These are phyloP conservation scores for Starmera quercuum DNA, from an alignment of 805 yeast genomes.

Conservation along the genomic window DNA sequence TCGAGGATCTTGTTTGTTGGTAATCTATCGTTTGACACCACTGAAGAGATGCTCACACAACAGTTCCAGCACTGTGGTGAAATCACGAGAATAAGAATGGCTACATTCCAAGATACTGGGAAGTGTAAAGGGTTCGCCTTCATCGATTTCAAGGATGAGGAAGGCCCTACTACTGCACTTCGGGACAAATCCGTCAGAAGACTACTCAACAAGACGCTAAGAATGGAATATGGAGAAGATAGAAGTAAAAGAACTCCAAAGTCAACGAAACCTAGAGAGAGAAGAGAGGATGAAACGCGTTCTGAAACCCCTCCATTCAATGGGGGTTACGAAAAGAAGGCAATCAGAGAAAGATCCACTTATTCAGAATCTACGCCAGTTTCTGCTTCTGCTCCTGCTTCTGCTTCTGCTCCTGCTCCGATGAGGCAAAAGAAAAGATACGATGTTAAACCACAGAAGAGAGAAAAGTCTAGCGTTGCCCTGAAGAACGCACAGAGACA, in stretches of 20 bases:
- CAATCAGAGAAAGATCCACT: slow-evolving; percentile 6
- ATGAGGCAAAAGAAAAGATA: slow-evolving; percentile 4
- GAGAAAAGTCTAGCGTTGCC: slow-evolving; percentile 68
- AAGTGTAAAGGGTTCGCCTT: slow-evolving; percentile 97
- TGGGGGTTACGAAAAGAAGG: too few relatives aligned
- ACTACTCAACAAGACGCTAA: slow-evolving; percentile 64
- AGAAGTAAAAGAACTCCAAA: slow-evolving; percentile 58
- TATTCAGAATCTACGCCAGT: slow-evolving; percentile 2
- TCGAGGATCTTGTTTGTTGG: slow-evolving; percentile 88
- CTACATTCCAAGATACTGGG: slow-evolving; percentile 94
- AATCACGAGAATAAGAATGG: slow-evolving; percentile 81
- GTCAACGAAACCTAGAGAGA: slow-evolving; percentile 6
- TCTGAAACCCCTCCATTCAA: slow-evolving; percentile 4
- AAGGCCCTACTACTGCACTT: slow-evolving; percentile 78
- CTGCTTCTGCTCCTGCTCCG: too few relatives aligned
- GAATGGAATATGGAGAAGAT: slow-evolving; percentile 94
- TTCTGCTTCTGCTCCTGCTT: not conserved
- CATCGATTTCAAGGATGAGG: slow-evolving; percentile 73
- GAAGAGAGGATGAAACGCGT: slow-evolving; percentile 2
- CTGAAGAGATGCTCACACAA: slow-evolving; percentile 65
- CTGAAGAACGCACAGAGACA: slow-evolving; percentile 85
- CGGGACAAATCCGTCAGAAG: slow-evolving; percentile 59
- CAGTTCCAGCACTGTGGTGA: slow-evolving; percentile 92
- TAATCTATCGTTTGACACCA: slow-evolving; percentile 86
- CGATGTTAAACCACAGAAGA: slow-evolving; percentile 6